Evolutionary conservation across 768 basidiomycete species (phyloP), one percentile per base, ranked within the genome.

Genomic region (Chlorophyllum brunneum): DNA sequence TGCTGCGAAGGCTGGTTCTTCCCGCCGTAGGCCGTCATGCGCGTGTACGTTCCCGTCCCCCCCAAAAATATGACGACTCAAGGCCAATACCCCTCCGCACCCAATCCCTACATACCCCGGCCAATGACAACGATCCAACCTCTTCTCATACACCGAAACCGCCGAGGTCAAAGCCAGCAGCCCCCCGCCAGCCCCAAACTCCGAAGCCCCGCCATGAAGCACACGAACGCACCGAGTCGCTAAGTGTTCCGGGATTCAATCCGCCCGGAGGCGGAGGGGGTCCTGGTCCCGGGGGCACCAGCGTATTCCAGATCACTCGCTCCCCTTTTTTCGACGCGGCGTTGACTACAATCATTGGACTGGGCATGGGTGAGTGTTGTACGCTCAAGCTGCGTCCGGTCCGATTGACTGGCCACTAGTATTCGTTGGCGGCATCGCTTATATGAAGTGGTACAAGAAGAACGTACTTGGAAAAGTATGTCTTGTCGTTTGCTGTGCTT

Each of bases 401-500:
- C n/a, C 29, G 23, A 9, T 52, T 60, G 10, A 27, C 34, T 58
- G 5, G 57, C 50, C n/a, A n/a, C 4, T 36, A 85, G 81, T 85
- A 5, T 86, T 91, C 59, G 61, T 80, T 11, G 86, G 88, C 34
- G 89, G 91, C 40, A 71, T 86, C 6, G 78, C 75, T 22, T 91
- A 91, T 67, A 68, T 89, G 48, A 70, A 74, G 26, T 91, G 83
- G 86, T 93, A 94, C 71, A 92, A 93, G 68, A 78, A 75, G 58
- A 82, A 85, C 59, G 92, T 94, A n/a, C 72, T 94, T 16, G 72
- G 81, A 65, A 87, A 95, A 78, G 91, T 87, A 58, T n/a, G 60
- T 48, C 29, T 26, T 23, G 11, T 31, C 38, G 8, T 23, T 29
- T 29, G 33, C 15, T 31, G 8, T 4, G 30, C 3, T 31, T 51